Evolutionary conservation across 768 basidiomycete genomes (phyloP).

Genomic region (Agaricus sinodeliciosus): DNA sequence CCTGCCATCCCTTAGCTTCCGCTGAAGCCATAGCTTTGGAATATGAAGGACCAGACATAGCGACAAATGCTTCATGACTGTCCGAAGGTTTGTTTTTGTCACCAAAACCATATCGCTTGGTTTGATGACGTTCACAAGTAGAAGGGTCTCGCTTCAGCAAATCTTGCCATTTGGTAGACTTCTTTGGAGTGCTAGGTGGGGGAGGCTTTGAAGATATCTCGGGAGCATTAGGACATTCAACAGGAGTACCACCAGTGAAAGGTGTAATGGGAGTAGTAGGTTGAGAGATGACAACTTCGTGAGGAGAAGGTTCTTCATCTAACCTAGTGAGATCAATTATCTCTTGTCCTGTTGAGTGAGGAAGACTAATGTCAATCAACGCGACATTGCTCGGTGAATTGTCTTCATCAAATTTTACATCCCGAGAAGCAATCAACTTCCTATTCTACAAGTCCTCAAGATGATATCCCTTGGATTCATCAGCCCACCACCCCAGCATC

Average conservation of each 20-base stretch:
- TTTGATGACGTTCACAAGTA: background rate
- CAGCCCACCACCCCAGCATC: slow-evolving; percentile 1
- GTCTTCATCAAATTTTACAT: background rate
- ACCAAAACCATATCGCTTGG: background rate
- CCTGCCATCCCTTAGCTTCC: slow-evolving; percentile 10
- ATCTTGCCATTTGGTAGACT: slow-evolving; percentile 4
- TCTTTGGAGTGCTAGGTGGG: background rate
- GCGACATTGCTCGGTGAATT: background rate
- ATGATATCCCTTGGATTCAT: slow-evolving; percentile 2
- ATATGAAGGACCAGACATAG: background rate
- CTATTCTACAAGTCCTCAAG: background rate
- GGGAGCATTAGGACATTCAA: no score
- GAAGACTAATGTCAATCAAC: background rate
- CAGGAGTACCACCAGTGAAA: no score
- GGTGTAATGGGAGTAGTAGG: no score
- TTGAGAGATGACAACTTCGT: no score
- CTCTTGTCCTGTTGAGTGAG: no score
- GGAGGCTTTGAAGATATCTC: background rate
- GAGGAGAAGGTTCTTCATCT: no score
- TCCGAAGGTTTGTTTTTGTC: no score
- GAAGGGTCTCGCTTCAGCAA: slow-evolving; percentile 3
- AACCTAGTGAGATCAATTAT: no score
- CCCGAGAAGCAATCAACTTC: background rate
- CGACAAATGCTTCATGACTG: background rate
- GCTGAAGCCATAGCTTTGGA: background rate